These are phyloP conservation scores for Lachnellula cervina DNA, from an alignment of 2,329 filamentous ascomycete species.

Conservation along the genomic window DNA sequence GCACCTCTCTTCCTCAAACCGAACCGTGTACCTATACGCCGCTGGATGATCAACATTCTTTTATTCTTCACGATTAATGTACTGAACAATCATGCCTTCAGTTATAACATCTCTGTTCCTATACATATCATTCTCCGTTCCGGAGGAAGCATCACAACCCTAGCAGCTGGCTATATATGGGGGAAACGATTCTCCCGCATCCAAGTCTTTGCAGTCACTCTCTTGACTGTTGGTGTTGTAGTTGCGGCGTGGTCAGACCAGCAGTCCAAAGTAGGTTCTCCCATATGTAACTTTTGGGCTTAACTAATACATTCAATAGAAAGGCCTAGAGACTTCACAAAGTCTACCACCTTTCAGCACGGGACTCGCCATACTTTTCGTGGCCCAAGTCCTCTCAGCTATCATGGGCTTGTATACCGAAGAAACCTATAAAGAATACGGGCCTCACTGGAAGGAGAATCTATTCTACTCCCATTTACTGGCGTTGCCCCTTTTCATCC, in stretches of 20 bases:
- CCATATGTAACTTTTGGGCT: neutral
- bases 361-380: slow-evolving; percentile 76
- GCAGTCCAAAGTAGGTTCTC: slow-evolving; percentile 62
- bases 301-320: slow-evolving; percentile 21
- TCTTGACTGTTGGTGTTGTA: slow-evolving; percentile 83
- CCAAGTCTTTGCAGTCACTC: slow-evolving; percentile 74
- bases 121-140: slow-evolving; percentile 95
- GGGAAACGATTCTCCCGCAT: slow-evolving; percentile 78
- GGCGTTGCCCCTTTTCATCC: slow-evolving; percentile 70
- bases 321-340: slow-evolving; percentile 25
- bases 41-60: slow-evolving; percentile 83
- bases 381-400: slow-evolving; percentile 85
- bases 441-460: slow-evolving; percentile 90
- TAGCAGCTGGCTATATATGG: slow-evolving; percentile 80
- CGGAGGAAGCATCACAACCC: slow-evolving; percentile 92
- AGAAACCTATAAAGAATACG: slow-evolving; percentile 78
- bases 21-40: slow-evolving; percentile 74
- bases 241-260: slow-evolving; percentile 88
- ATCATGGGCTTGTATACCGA: slow-evolving; percentile 96
- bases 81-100: slow-evolving; percentile 96
- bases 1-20: slow-evolving; percentile 68
- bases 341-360: slow-evolving; percentile 50
- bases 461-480: slow-evolving; percentile 86
- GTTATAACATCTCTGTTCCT: slow-evolving; percentile 92
- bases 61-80: slow-evolving; percentile 94